Evolutionary conservation across 495 filamentous ascomycete genomes (phyloP).

Genomic region (Podospora anserina): DNA sequence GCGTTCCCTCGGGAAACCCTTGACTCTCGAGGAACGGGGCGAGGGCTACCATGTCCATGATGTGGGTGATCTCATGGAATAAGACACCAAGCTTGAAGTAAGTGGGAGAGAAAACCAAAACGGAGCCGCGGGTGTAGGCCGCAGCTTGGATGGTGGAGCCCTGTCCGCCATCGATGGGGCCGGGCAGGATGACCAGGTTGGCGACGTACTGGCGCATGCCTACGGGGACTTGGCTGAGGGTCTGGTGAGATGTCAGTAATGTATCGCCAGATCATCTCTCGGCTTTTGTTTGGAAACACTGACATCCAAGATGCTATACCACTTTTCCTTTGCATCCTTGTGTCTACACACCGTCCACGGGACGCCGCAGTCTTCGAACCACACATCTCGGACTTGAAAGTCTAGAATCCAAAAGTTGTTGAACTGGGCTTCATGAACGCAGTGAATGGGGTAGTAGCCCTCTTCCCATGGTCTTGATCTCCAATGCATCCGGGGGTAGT

Average conservation of each 20-base stretch:
- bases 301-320: slow-evolving; percentile 21
- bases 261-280: not conserved
- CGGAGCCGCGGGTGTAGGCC: slow-evolving; percentile 22
- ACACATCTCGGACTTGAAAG: slow-evolving; percentile 21
- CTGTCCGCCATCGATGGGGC: not conserved
- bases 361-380: slow-evolving; percentile 22
- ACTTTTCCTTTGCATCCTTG: slow-evolving; percentile 12
- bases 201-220: slow-evolving; percentile 26
- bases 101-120: slow-evolving; percentile 13
- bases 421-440: slow-evolving; percentile 18
- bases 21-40: slow-evolving; percentile 3
- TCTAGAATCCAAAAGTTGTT: slow-evolving; percentile 15
- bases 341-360: slow-evolving; percentile 28
- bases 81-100: slow-evolving; percentile 26
- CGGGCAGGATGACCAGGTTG: slow-evolving; percentile 20
- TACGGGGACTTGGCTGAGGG: slow-evolving; percentile 24
- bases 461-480: slow-evolving; percentile 10
- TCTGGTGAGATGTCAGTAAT: slow-evolving; percentile 11
- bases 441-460: slow-evolving; percentile 19
- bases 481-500: slow-evolving; percentile 8
- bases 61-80: slow-evolving; percentile 27
- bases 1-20: slow-evolving; percentile 3
- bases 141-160: not conserved
- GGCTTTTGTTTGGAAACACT: not conserved
- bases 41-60: slow-evolving; percentile 22